Base-by-base conservation (phyloP, 2,329 filamentous ascomycete genomes). In the Sclerotinia borealis region DNA sequence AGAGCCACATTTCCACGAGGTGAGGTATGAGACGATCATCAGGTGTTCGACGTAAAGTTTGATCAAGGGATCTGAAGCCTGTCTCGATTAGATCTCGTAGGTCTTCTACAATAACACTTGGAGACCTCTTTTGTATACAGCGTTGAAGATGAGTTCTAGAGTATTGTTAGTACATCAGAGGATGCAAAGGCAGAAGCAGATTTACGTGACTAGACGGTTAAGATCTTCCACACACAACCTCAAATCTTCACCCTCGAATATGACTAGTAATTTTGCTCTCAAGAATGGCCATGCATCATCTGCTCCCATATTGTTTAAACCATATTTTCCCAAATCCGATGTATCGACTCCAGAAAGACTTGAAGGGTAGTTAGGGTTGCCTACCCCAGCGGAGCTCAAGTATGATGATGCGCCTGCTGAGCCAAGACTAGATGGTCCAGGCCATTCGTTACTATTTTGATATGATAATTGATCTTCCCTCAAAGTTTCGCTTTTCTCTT, bases 1-100 rank as follows among this genome's bases (percentile, higher is more conserved):
- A 87, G 64, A 96, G 85, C 95, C 95, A 99, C 73, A 97, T 87
- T 73, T 96, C 92, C 2, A 97, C 93, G 0, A 99, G 81, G 63
- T 92, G 87, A 0, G 92, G 91, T 27, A 98, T 92, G n/a, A 98
- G 83, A 39, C 89, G 85, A 65, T 96, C 93, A 72, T 98, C 93
- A 0, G 91, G 83, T 0, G 92, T 87, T 51, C 85, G 85, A 56
- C 88, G 85, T 22, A 98, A 79, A 0, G 91, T 93, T 68, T 93
- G 90, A 69, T 96, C 93, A 2, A 99, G 81, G 2, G 90, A 92
- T 36, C 84, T 82, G 72, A 98, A 99, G 1, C 95, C 95, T 0
- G 90, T 89, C n/a, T 81, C 78, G 2, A 95, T 79, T 4, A 95
- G 80, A 68, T 93, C 90, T 56, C 87, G 82, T 10, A 95, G 76